Evolutionary conservation across 1,139 yeast genomes (phyloP).

Genomic region (Geotrichum klebahnii): DNA sequence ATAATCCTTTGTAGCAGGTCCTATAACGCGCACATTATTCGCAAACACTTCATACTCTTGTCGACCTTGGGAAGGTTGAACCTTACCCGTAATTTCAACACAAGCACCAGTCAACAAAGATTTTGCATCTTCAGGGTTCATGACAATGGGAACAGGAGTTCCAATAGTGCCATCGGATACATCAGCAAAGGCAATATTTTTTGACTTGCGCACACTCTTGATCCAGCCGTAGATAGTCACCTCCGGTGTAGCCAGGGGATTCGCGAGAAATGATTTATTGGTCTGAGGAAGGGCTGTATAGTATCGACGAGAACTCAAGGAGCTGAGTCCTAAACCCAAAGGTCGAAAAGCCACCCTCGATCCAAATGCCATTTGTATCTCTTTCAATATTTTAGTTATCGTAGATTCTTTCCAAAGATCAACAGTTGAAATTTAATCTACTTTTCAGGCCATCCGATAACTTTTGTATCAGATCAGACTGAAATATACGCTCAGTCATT

Average conservation of each 20-base stretch:
- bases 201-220: conserved; percentile 63
- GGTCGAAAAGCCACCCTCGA: background rate
- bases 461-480: too few species aligned
- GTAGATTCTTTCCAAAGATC: too few species aligned
- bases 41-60: conserved; percentile 50
- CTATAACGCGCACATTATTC: conserved; percentile 39
- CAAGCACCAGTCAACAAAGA: conserved; percentile 45
- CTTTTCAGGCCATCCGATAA: too few species aligned
- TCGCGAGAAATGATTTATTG: conserved; percentile 16
- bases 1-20: conserved; percentile 53
- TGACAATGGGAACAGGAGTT: conserved; percentile 55
- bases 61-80: conserved; percentile 34
- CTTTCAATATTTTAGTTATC: too few species aligned
- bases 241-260: conserved; percentile 6
- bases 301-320: background rate
- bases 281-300: conserved; percentile 18
- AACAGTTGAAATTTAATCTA: too few species aligned
- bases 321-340: background rate
- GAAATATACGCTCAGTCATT: too few species aligned
- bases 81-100: conserved; percentile 44
- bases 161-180: conserved; percentile 69
- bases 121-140: conserved; percentile 32
- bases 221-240: conserved; percentile 63
- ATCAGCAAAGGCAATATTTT: conserved; percentile 76
- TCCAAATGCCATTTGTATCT: background rate